Evolutionary conservation across 1,139 yeast species (phyloP).

Genomic region (Cylindricascospora bacillispora): DNA sequence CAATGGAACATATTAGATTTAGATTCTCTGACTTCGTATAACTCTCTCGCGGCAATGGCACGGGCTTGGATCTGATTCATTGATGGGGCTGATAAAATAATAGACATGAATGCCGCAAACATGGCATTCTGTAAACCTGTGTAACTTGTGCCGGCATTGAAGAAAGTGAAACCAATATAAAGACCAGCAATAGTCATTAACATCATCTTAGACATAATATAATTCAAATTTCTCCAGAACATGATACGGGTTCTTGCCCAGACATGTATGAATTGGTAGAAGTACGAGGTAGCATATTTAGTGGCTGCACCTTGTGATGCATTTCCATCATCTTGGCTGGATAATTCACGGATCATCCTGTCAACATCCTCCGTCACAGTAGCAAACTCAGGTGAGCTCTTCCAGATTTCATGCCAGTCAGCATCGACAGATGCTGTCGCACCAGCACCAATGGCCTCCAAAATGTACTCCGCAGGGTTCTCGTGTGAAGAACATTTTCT

Average conservation of each 20-base stretch:
- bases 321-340: constrained; percentile 5
- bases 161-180: constrained; percentile 37
- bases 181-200: constrained; percentile 29
- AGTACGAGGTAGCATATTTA: constrained; percentile 32
- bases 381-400: constrained; percentile 27
- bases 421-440: constrained; percentile 33
- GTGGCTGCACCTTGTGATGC: constrained; percentile 6
- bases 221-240: constrained; percentile 35
- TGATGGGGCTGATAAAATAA: constrained; percentile 30
- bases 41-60: constrained; percentile 42
- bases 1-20: constrained; percentile 57
- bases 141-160: constrained; percentile 25
- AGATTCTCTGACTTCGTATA: constrained; percentile 51
- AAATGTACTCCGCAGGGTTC: constrained; percentile 49
- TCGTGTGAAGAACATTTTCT: constrained; percentile 37
- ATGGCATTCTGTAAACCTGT: constrained; percentile 35
- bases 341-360: constrained; percentile 13
- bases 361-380: constrained; percentile 20
- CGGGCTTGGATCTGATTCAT: constrained; percentile 34
- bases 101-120: constrained; percentile 39
- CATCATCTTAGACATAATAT: constrained; percentile 32
- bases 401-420: constrained; percentile 42
- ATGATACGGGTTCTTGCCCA: constrained; percentile 28
- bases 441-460: constrained; percentile 53
- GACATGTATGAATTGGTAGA: constrained; percentile 29